These are phyloP conservation scores for Venturia asperata DNA, from an alignment of 2,329 filamentous ascomycete genomes.

Conservation along the genomic window DNA sequence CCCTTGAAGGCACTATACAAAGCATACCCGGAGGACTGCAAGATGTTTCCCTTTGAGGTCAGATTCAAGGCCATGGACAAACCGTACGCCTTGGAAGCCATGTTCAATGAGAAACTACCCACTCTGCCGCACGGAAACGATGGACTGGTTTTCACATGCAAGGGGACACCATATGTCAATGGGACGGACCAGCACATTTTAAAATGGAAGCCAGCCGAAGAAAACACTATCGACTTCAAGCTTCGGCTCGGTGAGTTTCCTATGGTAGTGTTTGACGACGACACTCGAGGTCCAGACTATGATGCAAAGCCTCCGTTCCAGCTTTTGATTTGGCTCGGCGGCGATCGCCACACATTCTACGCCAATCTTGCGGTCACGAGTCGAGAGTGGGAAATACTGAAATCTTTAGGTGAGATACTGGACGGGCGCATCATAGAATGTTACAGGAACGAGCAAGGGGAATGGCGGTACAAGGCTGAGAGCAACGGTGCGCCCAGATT, in stretches of 20 bases:
- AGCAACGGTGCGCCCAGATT: conserved; percentile 58
- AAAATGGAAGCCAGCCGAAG: conserved; percentile 94
- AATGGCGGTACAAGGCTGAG: conserved; percentile 66
- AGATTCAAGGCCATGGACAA: conserved; percentile 87
- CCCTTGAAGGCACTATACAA: conserved; percentile 60
- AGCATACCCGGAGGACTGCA: conserved; percentile 60
- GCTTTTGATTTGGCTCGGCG: conserved; percentile 62
- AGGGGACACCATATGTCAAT: conserved; percentile 74
- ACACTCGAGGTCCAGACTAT: conserved; percentile 56
- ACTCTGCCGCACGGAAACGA: conserved; percentile 88
- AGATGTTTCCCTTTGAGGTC: conserved; percentile 69
- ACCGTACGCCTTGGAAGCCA: conserved; percentile 72
- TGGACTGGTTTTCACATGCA: conserved; percentile 95
- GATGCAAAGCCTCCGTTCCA: conserved; percentile 68
- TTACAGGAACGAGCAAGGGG: conserved; percentile 63
- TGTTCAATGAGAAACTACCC: conserved; percentile 83
- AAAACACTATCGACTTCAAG: conserved; percentile 92
- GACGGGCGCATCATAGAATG: conserved; percentile 87
- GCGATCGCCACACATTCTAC: conserved; percentile 57
- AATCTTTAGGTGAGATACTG: conserved; percentile 65
- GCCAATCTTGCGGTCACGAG: conserved; percentile 61
- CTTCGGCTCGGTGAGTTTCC: conserved; percentile 69
- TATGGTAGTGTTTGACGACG: conserved; percentile 53
- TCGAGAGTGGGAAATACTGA: conserved; percentile 77
- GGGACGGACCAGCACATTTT: conserved; percentile 91